Conservation (phyloP, 805 yeast genomes). For the Wickerhamomyces ciferrii region DNA sequence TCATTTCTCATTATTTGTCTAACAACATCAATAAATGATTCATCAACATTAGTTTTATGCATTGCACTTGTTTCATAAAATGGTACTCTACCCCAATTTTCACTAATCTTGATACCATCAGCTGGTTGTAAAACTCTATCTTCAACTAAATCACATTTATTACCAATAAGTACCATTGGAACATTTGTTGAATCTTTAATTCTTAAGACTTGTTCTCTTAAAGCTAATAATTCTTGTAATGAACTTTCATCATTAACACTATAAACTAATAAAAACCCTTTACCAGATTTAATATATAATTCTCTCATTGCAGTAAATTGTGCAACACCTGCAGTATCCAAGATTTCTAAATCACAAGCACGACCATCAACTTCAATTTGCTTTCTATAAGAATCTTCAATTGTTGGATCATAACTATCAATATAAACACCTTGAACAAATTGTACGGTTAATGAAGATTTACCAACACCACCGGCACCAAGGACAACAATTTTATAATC, state of each 20-base stretch:
- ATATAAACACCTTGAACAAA: constrained; percentile 87
- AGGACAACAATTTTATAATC: constrained; percentile 88
- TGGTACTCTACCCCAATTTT: constrained; percentile 81
- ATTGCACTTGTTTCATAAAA: constrained; percentile 94
- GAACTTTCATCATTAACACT: constrained; percentile 76
- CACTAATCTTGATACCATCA: constrained; percentile 79
- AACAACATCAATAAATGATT: constrained; percentile 83
- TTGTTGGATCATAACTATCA: constrained; percentile 94
- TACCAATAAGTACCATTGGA: constrained; percentile 89
- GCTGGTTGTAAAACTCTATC: constrained; percentile 75
- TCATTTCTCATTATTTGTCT: constrained; percentile 85
- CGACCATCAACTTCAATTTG: constrained; percentile 86
- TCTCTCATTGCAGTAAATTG: constrained; percentile 97
- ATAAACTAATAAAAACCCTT: constrained; percentile 85
- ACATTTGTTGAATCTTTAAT: constrained; percentile 73
- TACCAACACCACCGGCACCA: constrained; percentile 98
- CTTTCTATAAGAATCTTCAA: constrained; percentile 91
- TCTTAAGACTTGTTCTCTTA: constrained; percentile 78
- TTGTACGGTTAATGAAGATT: constrained; percentile 88
- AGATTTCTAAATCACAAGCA: constrained; percentile 77
- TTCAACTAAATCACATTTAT: constrained; percentile 78
- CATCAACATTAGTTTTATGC: constrained; percentile 83
- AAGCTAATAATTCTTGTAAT: constrained; percentile 67
- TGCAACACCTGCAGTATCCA: constrained; percentile 93
- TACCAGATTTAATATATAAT: constrained; percentile 79